phyloP scores from a whole-genome alignment of 306 rosid species.

The Herpetospermum pedunculosum region DNA sequence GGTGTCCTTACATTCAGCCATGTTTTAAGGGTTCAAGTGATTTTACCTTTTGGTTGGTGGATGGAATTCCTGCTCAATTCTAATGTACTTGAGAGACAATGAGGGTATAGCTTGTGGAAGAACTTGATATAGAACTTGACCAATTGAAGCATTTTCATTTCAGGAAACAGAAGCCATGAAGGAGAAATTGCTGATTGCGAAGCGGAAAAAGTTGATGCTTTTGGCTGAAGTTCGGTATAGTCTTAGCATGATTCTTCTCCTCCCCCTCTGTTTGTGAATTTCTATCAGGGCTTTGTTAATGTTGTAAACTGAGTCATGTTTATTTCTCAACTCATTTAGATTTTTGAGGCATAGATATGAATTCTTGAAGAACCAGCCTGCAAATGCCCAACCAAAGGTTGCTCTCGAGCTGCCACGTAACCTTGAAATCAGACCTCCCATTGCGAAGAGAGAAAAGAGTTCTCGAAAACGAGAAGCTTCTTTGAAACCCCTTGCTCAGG shows the following conservation, averaged over 20 bases:
- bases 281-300: neutral
- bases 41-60: neutral
- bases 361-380: conserved; percentile 36
- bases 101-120: neutral
- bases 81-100: neutral
- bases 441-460: conserved; percentile 31
- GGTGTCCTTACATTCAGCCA: neutral
- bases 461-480: conserved; percentile 33
- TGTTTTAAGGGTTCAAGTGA: neutral
- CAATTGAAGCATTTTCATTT: conserved; percentile 1
- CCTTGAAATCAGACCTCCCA: conserved; percentile 24
- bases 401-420: conserved; percentile 21
- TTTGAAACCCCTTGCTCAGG: conserved; percentile 9
- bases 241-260: neutral
- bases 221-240: conserved; percentile 69
- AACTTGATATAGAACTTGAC: conserved; percentile 7
- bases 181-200: conserved; percentile 35
- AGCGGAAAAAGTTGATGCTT: conserved; percentile 44
- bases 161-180: conserved; percentile 62
- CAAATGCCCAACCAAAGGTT: conserved; percentile 30
- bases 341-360: conserved; percentile 56
- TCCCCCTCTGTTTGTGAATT: neutral
- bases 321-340: conserved; percentile 24
- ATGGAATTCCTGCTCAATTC: neutral
- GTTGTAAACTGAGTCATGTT: neutral